Conservation (phyloP, 768 basidiomycete species). For the Chlorophyllum brunneum region DNA sequence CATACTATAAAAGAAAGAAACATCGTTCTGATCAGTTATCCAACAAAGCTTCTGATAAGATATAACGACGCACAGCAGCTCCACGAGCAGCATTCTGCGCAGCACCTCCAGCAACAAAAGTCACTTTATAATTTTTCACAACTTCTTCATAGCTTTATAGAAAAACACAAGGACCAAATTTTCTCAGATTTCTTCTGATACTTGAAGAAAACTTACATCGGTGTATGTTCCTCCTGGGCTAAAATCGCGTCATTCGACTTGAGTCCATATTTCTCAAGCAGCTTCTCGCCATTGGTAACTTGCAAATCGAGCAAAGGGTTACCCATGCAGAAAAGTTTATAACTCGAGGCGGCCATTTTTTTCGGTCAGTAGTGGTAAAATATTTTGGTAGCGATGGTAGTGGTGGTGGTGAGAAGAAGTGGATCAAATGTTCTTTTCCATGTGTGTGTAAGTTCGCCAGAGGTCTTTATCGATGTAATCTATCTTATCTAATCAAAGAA, state of each 20-base stretch:
- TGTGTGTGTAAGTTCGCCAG: no score
- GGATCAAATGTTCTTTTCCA: no score
- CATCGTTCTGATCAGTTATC: no score
- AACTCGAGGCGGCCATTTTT: constrained; percentile 42
- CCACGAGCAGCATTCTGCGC: constrained; percentile 95
- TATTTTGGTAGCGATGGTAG: neutral
- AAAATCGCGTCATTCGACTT: constrained; percentile 96
- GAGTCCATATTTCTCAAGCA: constrained; percentile 86
- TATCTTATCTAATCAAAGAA: constrained; percentile 10
- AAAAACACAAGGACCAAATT: neutral
- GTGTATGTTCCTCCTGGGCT: constrained; percentile 81
- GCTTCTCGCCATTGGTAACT: constrained; percentile 77
- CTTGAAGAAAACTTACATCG: constrained; percentile 55
- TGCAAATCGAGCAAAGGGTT: constrained; percentile 98
- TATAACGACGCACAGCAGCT: constrained; percentile 70
- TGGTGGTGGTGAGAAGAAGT: neutral
- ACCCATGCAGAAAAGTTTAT: constrained; percentile 83
- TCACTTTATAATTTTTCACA: constrained; percentile 66
- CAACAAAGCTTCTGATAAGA: neutral
- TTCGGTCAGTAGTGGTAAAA: no score
- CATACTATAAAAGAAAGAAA: no score
- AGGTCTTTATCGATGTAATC: constrained; percentile 12
- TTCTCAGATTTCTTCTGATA: neutral
- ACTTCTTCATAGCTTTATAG: constrained; percentile 81
- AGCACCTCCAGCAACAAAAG: constrained; percentile 96